These are phyloP conservation scores for Perilla frutescens DNA, from an alignment of 257 asterid genomes.

Conservation along the genomic window DNA sequence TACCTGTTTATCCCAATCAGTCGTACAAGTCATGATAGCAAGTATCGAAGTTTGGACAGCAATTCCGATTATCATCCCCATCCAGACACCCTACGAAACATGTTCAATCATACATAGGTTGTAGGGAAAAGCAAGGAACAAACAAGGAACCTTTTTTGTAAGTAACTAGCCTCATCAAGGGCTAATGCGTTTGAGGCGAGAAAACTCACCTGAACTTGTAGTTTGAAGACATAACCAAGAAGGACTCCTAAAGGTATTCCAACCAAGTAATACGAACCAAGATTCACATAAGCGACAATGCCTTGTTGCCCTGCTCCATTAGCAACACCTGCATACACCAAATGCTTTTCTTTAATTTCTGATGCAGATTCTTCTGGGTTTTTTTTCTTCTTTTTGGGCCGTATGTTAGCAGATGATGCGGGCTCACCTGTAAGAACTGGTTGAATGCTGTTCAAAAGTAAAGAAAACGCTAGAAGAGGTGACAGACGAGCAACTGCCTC, in stretches of 20 bases:
- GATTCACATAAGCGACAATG: conserved; percentile 51
- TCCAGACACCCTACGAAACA: conserved; percentile 54
- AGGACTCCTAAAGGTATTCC: conserved; percentile 52
- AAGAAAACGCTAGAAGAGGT: conserved; percentile 60
- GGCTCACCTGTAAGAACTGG: conserved; percentile 65
- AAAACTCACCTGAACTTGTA: conserved; percentile 46
- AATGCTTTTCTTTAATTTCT: neutral
- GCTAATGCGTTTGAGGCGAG: neutral
- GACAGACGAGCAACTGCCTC: conserved; percentile 48
- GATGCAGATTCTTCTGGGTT: too few species aligned
- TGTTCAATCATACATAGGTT: neutral
- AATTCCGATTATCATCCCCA: conserved; percentile 48
- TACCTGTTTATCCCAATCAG: conserved; percentile 61
- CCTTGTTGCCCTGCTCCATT: conserved; percentile 11
- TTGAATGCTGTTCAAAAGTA: conserved; percentile 61
- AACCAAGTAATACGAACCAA: conserved; percentile 52
- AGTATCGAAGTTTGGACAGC: conserved; percentile 47
- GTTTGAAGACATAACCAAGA: conserved; percentile 46
- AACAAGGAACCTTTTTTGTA: neutral
- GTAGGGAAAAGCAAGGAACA: neutral
- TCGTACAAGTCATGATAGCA: conserved; percentile 42
- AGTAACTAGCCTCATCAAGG: too few species aligned
- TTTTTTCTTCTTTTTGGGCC: too few species aligned
- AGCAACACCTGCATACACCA: conserved; percentile 3
- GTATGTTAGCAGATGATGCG: conserved; percentile 45